Evolutionary conservation across 495 filamentous ascomycete species (phyloP).

Genomic region (Cryomyces antarcticus): DNA sequence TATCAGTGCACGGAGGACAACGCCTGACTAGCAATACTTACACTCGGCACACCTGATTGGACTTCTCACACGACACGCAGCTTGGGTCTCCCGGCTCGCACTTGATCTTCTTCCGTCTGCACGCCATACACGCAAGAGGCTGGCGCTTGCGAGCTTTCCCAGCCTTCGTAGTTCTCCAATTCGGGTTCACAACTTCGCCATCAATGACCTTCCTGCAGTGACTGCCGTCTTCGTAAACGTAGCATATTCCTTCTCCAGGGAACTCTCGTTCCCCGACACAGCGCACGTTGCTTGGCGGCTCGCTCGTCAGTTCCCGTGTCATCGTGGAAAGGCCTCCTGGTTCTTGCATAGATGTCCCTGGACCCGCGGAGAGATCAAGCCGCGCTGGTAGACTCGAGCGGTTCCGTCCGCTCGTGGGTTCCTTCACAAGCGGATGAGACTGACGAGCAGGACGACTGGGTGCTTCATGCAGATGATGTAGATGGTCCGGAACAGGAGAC

Average conservation of each 20-base stretch:
- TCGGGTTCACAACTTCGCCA: slow-evolving; percentile 69
- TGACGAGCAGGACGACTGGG: too few relatives aligned
- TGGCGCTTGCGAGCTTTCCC: slow-evolving; percentile 78
- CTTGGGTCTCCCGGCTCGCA: slow-evolving; percentile 73
- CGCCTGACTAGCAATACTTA: not conserved
- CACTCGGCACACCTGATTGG: slow-evolving; percentile 47
- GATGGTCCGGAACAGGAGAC: too few relatives aligned
- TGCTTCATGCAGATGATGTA: too few relatives aligned
- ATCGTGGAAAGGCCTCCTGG: too few relatives aligned
- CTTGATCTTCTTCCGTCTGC: slow-evolving; percentile 92
- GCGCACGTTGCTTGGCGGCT: not conserved
- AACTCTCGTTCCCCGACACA: slow-evolving; percentile 25
- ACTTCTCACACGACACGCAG: slow-evolving; percentile 82
- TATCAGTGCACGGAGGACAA: not conserved
- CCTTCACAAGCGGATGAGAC: too few relatives aligned
- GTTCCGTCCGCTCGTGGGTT: too few relatives aligned
- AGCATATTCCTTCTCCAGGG: slow-evolving; percentile 63
- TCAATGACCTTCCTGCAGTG: slow-evolving; percentile 70
- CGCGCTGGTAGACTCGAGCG: too few relatives aligned
- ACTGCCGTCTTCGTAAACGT: slow-evolving; percentile 72
- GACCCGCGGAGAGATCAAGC: too few relatives aligned
- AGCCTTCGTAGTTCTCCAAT: slow-evolving; percentile 85
- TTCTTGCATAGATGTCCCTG: too few relatives aligned
- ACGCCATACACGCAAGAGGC: slow-evolving; percentile 75
- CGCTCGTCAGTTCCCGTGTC: too few relatives aligned